Conservation (phyloP, 2,329 filamentous ascomycete genomes). For the Penicillium aurantiogriseum region DNA sequence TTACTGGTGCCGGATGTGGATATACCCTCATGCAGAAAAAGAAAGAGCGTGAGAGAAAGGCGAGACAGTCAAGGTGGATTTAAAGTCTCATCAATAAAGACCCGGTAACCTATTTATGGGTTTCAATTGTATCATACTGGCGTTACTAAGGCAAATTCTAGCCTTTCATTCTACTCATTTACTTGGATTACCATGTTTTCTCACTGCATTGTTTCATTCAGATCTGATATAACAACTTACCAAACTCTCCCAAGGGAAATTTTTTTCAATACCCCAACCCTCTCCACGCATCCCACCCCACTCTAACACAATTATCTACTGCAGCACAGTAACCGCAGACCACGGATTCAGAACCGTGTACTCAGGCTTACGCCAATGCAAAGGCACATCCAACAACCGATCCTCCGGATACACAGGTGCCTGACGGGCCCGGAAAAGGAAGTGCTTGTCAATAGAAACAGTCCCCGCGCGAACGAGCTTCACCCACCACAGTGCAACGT, state of each 20-base stretch:
- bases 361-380: neutral
- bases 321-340: neutral
- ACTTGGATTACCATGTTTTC: neutral
- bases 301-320: neutral
- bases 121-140: constrained; percentile 4
- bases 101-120: neutral
- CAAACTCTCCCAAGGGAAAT: neutral
- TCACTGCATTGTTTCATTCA: neutral
- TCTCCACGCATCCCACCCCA: neutral
- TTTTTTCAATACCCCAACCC: neutral
- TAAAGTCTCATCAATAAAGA: constrained; percentile 3
- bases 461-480: neutral
- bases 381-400: neutral
- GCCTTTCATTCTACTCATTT: neutral
- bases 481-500: neutral
- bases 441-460: neutral
- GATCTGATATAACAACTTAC: neutral
- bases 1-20: constrained; percentile 33
- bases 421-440: neutral
- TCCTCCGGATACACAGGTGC: neutral
- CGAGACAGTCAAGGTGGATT: constrained; percentile 18
- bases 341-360: neutral
- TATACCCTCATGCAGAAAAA: constrained; percentile 19
- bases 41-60: constrained; percentile 15
- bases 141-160: neutral